Evolutionary conservation across 768 basidiomycete species (phyloP), one percentile per base, ranked within the genome.

Genomic region (Mycena sanguinolenta): DNA sequence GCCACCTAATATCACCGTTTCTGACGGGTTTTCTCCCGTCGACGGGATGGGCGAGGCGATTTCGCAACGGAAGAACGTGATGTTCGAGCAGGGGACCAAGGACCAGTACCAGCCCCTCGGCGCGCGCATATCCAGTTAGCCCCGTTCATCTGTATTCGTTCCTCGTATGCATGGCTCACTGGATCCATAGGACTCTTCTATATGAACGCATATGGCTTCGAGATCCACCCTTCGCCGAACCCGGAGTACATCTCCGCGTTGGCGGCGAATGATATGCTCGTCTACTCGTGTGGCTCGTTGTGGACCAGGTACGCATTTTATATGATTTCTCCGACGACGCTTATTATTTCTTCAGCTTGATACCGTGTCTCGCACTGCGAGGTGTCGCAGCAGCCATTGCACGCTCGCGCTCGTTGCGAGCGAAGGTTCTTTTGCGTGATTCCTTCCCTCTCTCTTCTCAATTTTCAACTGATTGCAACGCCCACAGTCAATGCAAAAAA

Each of bases 221-320:
- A 97, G 81, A 92, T 98, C n/a, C 91, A 94, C 76, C 96, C 96
- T 21, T 85, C 88, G 49, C 95, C 96, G 0, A 97, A 97, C 78
- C 88, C 91, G 2, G 94, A 93, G 50, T 95, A 91, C 76, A 77
- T 98, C 58, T 79, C 87, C 16, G 87, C 88, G 60, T 82, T 97
- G 13, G 80, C 81, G 4, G 81, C 85, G 34, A 87, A 87, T 65
- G 89, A 93, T 71, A 83, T 92, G 3, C 82, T 98, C 32, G 90
- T 98, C 3, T 98, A 97, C 78, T 96, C 95, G 4, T 96, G 96
- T 77, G 96, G 96, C 7, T 97, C 96, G 2, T 83, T 98, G 10
- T 98, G 95, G 95, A 98, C 96, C 17, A 95, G 94, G 95, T 91
- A 62, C 58, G 84, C 32, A 39, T 50, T 27, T 4, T 34, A 34